Conservation (phyloP, 2,329 filamentous ascomycete genomes). For the Coleophoma eucalyptorum region DNA sequence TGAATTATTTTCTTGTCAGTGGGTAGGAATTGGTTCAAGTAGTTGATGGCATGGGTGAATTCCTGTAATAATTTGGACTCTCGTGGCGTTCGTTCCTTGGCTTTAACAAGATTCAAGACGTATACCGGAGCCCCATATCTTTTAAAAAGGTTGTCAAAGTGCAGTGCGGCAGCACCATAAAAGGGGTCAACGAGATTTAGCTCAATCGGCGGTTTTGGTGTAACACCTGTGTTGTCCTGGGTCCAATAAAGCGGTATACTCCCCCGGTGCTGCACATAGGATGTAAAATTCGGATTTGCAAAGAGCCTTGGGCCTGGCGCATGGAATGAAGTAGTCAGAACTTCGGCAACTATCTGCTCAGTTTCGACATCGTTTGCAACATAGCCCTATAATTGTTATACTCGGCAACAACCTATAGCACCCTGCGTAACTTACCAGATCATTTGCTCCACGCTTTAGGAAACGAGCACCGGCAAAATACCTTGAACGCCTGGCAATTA, state of each 20-base stretch:
- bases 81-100: slow-evolving; percentile 80
- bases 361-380: slow-evolving; percentile 99
- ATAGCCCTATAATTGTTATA: slow-evolving; percentile 55
- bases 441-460: slow-evolving; percentile 90
- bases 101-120: slow-evolving; percentile 86
- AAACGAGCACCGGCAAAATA: slow-evolving; percentile 94
- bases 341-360: slow-evolving; percentile 95
- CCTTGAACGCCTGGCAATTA: slow-evolving; percentile 87
- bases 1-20: slow-evolving; percentile 82
- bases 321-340: slow-evolving; percentile 92
- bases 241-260: slow-evolving; percentile 98
- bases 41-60: slow-evolving; percentile 82
- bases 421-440: slow-evolving; percentile 48
- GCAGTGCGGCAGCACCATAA: slow-evolving; percentile 85
- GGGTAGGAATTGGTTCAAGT: slow-evolving; percentile 92
- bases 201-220: slow-evolving; percentile 94
- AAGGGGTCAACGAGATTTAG: slow-evolving; percentile 95
- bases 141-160: slow-evolving; percentile 93
- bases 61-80: slow-evolving; percentile 89
- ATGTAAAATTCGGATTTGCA: slow-evolving; percentile 88
- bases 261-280: slow-evolving; percentile 93
- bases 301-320: slow-evolving; percentile 81
- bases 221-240: slow-evolving; percentile 91
- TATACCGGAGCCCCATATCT: slow-evolving; percentile 92
- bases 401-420: neutral